phyloP scores from a whole-genome alignment of 345 rosid species.

The Zanthoxylum bungeanum region DNA sequence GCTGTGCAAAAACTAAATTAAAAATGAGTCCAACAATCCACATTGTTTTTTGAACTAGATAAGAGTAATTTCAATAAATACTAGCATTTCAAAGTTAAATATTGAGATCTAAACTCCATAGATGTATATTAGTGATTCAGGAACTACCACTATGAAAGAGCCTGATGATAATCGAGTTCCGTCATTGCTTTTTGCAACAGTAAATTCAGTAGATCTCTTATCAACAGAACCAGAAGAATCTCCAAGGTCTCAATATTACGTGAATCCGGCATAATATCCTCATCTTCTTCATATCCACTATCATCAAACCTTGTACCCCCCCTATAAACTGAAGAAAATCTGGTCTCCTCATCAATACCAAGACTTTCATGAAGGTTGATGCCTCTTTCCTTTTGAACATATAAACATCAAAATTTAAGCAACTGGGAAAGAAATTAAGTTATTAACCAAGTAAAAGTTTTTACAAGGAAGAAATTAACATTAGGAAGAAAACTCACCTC shows the following conservation, averaged over 20 bases:
- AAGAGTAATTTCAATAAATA: neutral
- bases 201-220: conserved; percentile 36
- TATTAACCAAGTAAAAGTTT: neutral
- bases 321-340: conserved; percentile 74
- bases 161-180: conserved; percentile 40
- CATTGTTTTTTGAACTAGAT: neutral
- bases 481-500: conserved; percentile 55
- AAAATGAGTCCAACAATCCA: neutral
- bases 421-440: conserved; percentile 2
- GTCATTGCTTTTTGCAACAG: conserved; percentile 39
- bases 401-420: conserved; percentile 14
- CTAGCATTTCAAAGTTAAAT: neutral
- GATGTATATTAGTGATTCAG: neutral
- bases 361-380: conserved; percentile 46
- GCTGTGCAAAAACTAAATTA: neutral
- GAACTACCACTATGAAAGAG: conserved; percentile 43
- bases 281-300: conserved; percentile 73
- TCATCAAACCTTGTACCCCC: conserved; percentile 57
- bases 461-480: conserved; percentile 11
- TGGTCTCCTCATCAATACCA: conserved; percentile 79
- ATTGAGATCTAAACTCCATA: neutral
- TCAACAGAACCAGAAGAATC: conserved; percentile 38
- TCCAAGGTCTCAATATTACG: conserved; percentile 58
- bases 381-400: conserved; percentile 79
- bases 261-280: conserved; percentile 57